A percentile compares a stretch with the other conserved stretches of the same genome.
Conservation (phyloP, 306 rosid genomes). For the Corylus americana region DNA sequence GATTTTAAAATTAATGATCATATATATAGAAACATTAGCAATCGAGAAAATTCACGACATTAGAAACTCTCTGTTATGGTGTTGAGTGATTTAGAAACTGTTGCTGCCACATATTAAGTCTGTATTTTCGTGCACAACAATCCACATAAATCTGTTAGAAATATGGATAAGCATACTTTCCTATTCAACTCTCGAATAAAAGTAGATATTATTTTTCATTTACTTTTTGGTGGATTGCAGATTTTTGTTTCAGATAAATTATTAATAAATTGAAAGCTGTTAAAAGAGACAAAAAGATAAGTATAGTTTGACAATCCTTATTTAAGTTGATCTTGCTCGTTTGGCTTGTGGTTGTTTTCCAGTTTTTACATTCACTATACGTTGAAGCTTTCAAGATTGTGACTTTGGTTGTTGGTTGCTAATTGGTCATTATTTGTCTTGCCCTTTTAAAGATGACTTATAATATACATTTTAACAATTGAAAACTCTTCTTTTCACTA, state of each 20-base stretch:
- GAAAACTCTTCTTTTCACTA: not conserved
- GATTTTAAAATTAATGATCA: not conserved
- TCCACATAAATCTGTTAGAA: not conserved
- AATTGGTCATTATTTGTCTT: constrained; percentile 28
- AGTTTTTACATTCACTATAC: not conserved
- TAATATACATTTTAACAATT: constrained; percentile 2
- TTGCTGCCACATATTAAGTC: not conserved
- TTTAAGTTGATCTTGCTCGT: constrained; percentile 12
- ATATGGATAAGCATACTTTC: not conserved
- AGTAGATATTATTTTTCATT: not conserved
- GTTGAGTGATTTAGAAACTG: not conserved
- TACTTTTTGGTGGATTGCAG: not conserved
- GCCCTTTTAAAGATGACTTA: constrained; percentile 50
- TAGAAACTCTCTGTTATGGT: too few relatives aligned
- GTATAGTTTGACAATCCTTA: not conserved
- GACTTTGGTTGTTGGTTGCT: not conserved
- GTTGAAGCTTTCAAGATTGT: not conserved
- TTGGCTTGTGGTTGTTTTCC: not conserved
- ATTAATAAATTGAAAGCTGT: not conserved
- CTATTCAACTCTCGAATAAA: not conserved
- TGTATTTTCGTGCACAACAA: not conserved
- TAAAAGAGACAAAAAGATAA: not conserved
- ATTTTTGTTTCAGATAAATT: not conserved
- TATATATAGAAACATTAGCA: too few relatives aligned
- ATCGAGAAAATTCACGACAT: too few relatives aligned